These are phyloP conservation scores for Bryum argenteum DNA, from an alignment of 225 moss, liverwort and hornwort species.

Conservation along the genomic window DNA sequence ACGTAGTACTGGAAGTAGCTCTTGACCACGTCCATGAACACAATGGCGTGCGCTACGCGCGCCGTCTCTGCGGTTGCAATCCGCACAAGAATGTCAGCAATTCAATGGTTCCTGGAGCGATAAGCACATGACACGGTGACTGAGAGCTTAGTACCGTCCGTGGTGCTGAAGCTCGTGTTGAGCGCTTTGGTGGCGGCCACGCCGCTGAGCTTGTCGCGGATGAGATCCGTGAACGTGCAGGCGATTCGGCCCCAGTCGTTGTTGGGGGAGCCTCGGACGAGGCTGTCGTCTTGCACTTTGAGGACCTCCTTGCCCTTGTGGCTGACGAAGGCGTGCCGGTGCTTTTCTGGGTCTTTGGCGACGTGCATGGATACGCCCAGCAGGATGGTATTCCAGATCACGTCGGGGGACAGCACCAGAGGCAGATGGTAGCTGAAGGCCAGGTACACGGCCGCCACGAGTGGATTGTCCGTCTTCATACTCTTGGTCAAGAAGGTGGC, in stretches of 20 bases:
- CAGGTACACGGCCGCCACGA: not conserved
- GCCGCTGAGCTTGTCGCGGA: conserved; percentile 18
- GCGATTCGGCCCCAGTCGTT: conserved; percentile 4
- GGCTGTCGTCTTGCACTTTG: not conserved
- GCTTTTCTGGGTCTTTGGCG: conserved; percentile 18
- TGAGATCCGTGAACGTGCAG: not conserved
- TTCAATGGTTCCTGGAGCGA: too few species aligned
- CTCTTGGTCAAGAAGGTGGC: not conserved
- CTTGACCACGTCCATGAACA: not conserved
- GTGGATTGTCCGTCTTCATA: not conserved
- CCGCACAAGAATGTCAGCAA: too few species aligned
- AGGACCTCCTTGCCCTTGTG: conserved; percentile 4
- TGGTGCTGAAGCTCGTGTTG: conserved; percentile 23
- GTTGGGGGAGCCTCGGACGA: not conserved
- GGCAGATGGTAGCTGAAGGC: conserved; percentile 25
- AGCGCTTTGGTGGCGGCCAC: conserved; percentile 10
- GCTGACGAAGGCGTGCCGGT: conserved; percentile 26
- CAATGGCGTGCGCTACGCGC: not conserved
- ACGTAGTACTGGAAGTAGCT: not conserved
- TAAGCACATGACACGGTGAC: too few species aligned
- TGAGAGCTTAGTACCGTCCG: conserved; percentile 6
- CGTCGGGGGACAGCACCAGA: conserved; percentile 14
- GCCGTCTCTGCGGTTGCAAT: not conserved
- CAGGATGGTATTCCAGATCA: conserved; percentile 31
- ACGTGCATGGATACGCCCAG: conserved; percentile 26